Evolutionary conservation across 2,329 filamentous ascomycete genomes (phyloP).

Genomic region (Fusarium metavorans): DNA sequence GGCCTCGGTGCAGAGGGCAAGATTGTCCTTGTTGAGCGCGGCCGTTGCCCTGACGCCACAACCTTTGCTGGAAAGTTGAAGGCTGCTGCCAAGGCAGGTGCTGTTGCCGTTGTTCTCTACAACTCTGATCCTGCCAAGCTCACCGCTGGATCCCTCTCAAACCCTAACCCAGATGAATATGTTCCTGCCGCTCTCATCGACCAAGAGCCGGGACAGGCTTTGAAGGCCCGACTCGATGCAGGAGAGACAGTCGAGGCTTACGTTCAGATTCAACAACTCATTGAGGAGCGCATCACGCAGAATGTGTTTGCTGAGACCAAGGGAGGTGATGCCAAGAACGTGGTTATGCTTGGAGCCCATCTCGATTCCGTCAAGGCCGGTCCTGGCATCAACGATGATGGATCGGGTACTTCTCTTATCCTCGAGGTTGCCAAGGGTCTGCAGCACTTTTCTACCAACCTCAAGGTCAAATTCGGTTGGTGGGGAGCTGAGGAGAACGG

Average conservation of each 20-base stretch:
- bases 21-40: constrained; percentile 49
- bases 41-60: constrained; percentile 45
- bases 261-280: constrained; percentile 50
- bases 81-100: constrained; percentile 46
- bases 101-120: constrained; percentile 47
- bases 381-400: constrained; percentile 61
- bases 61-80: constrained; percentile 49
- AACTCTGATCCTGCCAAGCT: constrained; percentile 47
- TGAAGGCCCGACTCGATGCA: constrained; percentile 47
- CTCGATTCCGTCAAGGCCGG: constrained; percentile 58
- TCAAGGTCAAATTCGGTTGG: constrained; percentile 57
- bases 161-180: constrained; percentile 44
- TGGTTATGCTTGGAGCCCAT: constrained; percentile 58
- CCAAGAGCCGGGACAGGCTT: constrained; percentile 42
- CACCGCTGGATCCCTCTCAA: constrained; percentile 45
- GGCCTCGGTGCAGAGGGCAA: constrained; percentile 45
- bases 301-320: constrained; percentile 61
- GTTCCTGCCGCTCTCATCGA: constrained; percentile 47
- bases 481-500: constrained; percentile 61
- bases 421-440: constrained; percentile 56
- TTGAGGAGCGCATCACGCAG: constrained; percentile 55
- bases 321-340: constrained; percentile 56
- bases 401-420: constrained; percentile 55
- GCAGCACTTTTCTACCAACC: constrained; percentile 50
- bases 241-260: constrained; percentile 51